Evolutionary conservation across 306 rosid genomes (phyloP).

Genomic region (Cicer judaicum): DNA sequence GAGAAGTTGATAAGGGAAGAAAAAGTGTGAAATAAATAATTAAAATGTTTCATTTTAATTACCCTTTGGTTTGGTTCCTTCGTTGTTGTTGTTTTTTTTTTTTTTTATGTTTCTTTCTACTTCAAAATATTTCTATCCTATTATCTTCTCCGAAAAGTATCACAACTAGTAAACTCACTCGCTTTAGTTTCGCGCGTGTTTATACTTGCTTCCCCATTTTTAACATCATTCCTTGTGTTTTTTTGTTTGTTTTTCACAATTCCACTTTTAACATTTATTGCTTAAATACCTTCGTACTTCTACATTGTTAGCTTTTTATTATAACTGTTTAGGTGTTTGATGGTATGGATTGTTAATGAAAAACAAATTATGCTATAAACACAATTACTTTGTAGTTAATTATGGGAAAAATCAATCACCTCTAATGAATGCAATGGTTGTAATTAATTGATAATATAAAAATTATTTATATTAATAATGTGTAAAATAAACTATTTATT

Average conservation of each 20-base stretch:
- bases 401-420: too few relatives aligned
- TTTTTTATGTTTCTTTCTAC: conserved; percentile 22
- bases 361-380: too few relatives aligned
- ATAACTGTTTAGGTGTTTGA: too few relatives aligned
- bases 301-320: not conserved
- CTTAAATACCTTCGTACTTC: not conserved
- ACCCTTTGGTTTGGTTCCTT: conserved; percentile 9
- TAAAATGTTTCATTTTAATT: conserved; percentile 4
- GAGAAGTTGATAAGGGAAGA: conserved; percentile 35
- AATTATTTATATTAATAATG: too few relatives aligned
- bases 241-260: conserved; percentile 2
- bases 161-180: not conserved
- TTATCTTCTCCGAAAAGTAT: conserved; percentile 13
- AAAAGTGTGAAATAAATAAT: conserved; percentile 25
- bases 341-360: too few relatives aligned
- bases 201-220: not conserved
- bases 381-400: too few relatives aligned
- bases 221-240: not conserved
- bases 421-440: too few relatives aligned
- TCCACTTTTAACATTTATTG: conserved; percentile 21
- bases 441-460: too few relatives aligned
- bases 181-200: conserved; percentile 31
- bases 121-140: conserved; percentile 31
- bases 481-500: too few relatives aligned
- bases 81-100: not conserved